These are phyloP conservation scores for Cadophora sp. DNA, from an alignment of 2,329 filamentous ascomycete species.

Conservation along the genomic window DNA sequence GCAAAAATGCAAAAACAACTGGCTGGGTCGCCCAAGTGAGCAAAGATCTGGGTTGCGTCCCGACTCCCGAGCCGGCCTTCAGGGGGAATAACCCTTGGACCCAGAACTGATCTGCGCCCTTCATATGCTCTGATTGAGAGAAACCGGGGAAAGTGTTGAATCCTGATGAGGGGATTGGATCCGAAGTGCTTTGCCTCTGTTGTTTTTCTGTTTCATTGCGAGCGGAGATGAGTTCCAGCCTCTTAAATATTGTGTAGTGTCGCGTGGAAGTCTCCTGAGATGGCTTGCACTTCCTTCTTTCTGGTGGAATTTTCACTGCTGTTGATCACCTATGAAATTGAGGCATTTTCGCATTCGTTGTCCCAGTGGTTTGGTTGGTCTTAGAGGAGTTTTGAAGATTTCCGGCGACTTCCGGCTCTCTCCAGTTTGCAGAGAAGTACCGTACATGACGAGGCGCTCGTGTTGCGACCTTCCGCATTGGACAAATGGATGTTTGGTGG, in stretches of 20 bases:
- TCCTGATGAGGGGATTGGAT: background rate
- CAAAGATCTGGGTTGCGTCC: background rate
- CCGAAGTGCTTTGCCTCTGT: background rate
- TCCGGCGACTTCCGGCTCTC: slow-evolving; percentile 21
- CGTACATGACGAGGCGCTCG: slow-evolving; percentile 15
- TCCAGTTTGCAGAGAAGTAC: slow-evolving; percentile 19
- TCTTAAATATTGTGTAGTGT: background rate
- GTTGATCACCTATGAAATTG: slow-evolving; percentile 9
- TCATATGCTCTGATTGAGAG: background rate
- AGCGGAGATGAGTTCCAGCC: slow-evolving; percentile 7
- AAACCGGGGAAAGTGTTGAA: slow-evolving; percentile 11
- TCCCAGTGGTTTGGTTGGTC: slow-evolving; percentile 23
- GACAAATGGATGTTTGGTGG: background rate
- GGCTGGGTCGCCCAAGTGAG: background rate
- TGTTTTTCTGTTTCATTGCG: background rate
- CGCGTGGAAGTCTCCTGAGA: slow-evolving; percentile 20
- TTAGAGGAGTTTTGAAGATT: slow-evolving; percentile 17
- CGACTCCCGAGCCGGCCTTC: background rate
- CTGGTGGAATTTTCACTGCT: slow-evolving; percentile 25
- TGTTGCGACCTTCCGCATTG: slow-evolving; percentile 20
- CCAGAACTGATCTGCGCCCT: slow-evolving; percentile 11
- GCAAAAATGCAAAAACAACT: slow-evolving; percentile 21
- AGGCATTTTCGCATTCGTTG: slow-evolving; percentile 21
- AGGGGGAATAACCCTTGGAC: background rate
- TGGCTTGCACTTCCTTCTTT: slow-evolving; percentile 2